Conservation (phyloP, 257 asterid genomes). For the Nicotiana attenuata region DNA sequence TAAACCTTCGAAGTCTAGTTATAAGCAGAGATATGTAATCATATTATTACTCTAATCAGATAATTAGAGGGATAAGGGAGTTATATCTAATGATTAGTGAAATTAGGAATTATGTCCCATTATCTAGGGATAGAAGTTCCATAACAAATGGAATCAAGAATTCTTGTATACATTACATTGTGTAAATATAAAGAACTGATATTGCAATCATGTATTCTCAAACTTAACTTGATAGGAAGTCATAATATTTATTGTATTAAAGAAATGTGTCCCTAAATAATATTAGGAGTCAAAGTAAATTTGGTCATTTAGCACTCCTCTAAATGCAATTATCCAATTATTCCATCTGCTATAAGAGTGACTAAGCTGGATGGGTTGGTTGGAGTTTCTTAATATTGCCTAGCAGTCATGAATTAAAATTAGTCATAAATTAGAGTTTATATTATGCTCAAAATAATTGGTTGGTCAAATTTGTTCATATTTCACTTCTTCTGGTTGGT, state of each 20-base stretch:
- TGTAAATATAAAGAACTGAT: neutral
- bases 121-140: neutral
- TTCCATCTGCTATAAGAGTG: no score
- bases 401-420: no score
- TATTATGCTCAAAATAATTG: no score
- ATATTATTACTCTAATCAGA: neutral
- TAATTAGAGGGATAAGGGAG: neutral
- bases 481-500: no score
- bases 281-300: neutral
- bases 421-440: no score
- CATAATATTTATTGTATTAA: neutral
- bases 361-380: no score
- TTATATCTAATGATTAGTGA: neutral
- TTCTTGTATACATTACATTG: neutral
- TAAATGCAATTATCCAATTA: no score
- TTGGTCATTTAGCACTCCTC: no score
- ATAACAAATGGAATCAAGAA: neutral
- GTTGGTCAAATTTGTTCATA: no score
- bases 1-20: neutral
- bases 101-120: neutral
- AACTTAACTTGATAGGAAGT: neutral
- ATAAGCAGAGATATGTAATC: neutral
- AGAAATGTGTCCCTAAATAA: neutral
- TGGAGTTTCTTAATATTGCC: no score
- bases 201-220: neutral